phyloP scores from a whole-genome alignment of 139 green algal genomes.

The Raphidocelis subcapitata region DNA sequence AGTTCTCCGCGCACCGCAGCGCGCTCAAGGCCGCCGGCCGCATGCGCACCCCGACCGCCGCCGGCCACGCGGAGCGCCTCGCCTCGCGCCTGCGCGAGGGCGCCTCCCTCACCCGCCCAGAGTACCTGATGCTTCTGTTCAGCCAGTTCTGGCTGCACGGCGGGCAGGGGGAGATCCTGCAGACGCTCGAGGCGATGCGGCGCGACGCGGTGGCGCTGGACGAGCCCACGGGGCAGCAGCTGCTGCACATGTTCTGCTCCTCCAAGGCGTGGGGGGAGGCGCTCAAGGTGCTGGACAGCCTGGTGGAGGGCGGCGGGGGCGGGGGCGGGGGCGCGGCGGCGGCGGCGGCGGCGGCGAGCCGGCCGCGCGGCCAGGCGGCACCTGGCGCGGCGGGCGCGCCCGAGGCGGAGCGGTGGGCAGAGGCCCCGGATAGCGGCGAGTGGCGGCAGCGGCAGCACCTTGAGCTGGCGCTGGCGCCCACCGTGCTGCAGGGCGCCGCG shows the following conservation, averaged over 20 bases:
- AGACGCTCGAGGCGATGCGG: conserved; percentile 16
- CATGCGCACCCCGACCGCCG: background rate
- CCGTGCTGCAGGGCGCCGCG: too few relatives aligned
- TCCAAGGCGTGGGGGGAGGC: conserved; percentile 21
- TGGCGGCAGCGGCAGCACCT: too few relatives aligned
- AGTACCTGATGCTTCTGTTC: conserved; percentile 8
- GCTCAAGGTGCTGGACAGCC: conserved; percentile 17
- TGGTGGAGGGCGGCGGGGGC: conserved; percentile 5
- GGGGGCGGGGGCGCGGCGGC: too few relatives aligned
- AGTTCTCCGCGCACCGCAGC: conserved; percentile 6
- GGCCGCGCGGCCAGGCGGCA: too few relatives aligned
- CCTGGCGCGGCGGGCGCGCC: too few relatives aligned
- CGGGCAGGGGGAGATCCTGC: conserved; percentile 18
- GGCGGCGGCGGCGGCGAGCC: too few relatives aligned
- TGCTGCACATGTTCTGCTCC: conserved; percentile 24
- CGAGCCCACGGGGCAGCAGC: background rate
- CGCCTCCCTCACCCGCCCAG: background rate
- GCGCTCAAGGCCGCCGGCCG: conserved; percentile 5
- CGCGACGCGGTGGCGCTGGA: conserved; percentile 8
- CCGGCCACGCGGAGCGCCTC: background rate
- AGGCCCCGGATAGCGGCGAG: too few relatives aligned
- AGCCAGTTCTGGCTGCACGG: conserved; percentile 23
- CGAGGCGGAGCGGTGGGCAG: too few relatives aligned
- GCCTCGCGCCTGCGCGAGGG: conserved; percentile 1
- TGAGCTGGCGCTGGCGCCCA: too few relatives aligned